These are phyloP conservation scores for Tilletiopsis washingtonensis DNA, from an alignment of 1,284 basidiomycete species.

Conservation along the genomic window DNA sequence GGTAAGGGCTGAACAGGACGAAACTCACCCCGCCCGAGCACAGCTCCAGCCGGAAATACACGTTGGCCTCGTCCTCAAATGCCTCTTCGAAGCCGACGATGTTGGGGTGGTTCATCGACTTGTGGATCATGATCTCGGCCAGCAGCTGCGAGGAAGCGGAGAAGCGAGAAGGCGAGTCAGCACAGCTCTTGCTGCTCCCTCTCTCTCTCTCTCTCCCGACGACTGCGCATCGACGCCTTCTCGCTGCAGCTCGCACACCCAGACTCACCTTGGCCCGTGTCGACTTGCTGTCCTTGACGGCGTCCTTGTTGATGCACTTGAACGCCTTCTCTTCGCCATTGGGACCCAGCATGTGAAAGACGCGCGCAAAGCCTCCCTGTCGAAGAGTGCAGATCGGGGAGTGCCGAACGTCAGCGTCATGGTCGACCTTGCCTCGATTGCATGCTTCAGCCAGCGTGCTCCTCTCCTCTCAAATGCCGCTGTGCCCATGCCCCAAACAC, in stretches of 20 bases:
- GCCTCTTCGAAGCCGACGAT: conserved; percentile 87
- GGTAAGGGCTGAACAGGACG: neutral
- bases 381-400: too few relatives aligned
- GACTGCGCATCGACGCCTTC: too few relatives aligned
- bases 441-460: too few relatives aligned
- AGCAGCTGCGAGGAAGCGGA: conserved; percentile 60
- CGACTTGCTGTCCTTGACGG: conserved; percentile 47
- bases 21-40: conserved; percentile 67
- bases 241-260: too few relatives aligned
- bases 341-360: conserved; percentile 42
- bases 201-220: neutral
- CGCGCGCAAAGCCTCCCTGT: conserved; percentile 48
- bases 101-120: conserved; percentile 81
- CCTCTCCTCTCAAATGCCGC: too few relatives aligned
- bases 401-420: too few relatives aligned
- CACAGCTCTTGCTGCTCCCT: neutral
- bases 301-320: conserved; percentile 50
- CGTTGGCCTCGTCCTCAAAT: conserved; percentile 90
- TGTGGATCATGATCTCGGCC: conserved; percentile 97
- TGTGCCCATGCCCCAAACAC: too few relatives aligned
- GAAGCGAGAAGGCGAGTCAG: neutral
- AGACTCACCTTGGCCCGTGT: conserved; percentile 47
- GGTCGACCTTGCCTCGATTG: too few relatives aligned
- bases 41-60: conserved; percentile 93
- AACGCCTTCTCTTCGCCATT: conserved; percentile 47